A percentile compares a stretch with the other conserved stretches of the same genome.
These are phyloP conservation scores for Sarcocystis neurona DNA, from an alignment of 169 alveolate genomes.

Conservation along the genomic window DNA sequence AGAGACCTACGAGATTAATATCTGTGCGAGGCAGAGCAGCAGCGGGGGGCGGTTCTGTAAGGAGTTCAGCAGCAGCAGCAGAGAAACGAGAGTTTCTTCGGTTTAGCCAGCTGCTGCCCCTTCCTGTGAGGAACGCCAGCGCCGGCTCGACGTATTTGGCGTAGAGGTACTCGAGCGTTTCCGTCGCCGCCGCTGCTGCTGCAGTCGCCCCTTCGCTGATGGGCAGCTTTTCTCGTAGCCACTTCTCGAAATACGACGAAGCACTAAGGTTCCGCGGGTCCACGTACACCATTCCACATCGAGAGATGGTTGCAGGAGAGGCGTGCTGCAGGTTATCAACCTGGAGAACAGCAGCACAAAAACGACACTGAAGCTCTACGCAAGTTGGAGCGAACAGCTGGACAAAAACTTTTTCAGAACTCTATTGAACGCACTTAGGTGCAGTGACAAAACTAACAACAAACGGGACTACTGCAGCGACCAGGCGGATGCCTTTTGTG, in stretches of 20 bases:
- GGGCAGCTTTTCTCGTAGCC: conserved; percentile 85
- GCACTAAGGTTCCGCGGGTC: conserved; percentile 94
- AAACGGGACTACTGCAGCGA: too few relatives aligned
- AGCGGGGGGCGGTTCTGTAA: background rate
- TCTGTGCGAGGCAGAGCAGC: conserved; percentile 59
- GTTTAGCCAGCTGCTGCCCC: too few relatives aligned
- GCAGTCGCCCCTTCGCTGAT: too few relatives aligned
- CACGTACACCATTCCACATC: conserved; percentile 96
- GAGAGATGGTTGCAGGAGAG: conserved; percentile 97
- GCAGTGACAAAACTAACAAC: too few relatives aligned
- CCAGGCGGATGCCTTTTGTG: too few relatives aligned
- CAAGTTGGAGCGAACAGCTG: too few relatives aligned
- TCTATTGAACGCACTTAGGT: too few relatives aligned
- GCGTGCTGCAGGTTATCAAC: conserved; percentile 94
- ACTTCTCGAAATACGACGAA: conserved; percentile 88
- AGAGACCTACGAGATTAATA: conserved; percentile 56
- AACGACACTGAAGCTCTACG: too few relatives aligned
- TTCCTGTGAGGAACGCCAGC: conserved; percentile 80
- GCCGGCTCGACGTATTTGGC: conserved; percentile 83
- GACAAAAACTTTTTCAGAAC: too few relatives aligned
- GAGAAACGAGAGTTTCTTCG: conserved; percentile 56
- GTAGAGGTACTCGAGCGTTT: conserved; percentile 79
- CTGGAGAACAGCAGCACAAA: conserved; percentile 36
- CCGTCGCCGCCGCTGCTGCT: conserved; percentile 72
- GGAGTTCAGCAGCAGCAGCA: too few relatives aligned